Conservation (phyloP, 768 basidiomycete species). For the Chalciporus pseudorubinellus region DNA sequence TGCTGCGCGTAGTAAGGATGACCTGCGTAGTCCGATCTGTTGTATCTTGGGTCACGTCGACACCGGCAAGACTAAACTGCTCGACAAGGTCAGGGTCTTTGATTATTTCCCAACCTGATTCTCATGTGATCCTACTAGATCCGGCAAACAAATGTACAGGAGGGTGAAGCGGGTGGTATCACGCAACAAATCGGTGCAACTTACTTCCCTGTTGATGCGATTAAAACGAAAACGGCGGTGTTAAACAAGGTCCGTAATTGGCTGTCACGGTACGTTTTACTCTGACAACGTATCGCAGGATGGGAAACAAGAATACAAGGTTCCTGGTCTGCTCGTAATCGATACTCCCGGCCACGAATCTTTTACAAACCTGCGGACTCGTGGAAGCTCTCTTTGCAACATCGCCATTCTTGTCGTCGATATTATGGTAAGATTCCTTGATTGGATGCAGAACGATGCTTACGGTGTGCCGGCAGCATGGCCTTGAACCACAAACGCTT, state of each 20-base stretch:
- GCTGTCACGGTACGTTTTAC: not conserved
- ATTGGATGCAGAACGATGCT: not conserved
- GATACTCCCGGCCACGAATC: constrained; percentile 99
- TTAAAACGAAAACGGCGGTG: constrained; percentile 90
- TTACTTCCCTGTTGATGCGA: constrained; percentile 96
- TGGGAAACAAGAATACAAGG: constrained; percentile 86
- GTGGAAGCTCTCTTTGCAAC: constrained; percentile 96
- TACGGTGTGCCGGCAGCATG: constrained; percentile 59
- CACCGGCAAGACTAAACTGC: constrained; percentile 96
- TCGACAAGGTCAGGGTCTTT: constrained; percentile 76
- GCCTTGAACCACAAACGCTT: constrained; percentile 95
- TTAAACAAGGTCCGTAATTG: constrained; percentile 67
- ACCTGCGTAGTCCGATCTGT: constrained; percentile 94
- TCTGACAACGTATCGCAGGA: constrained; percentile 45
- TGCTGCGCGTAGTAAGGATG: constrained; percentile 82
- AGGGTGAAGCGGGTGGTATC: constrained; percentile 99
- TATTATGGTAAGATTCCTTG: constrained; percentile 70
- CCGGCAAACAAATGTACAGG: constrained; percentile 99
- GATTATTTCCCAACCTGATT: not conserved
- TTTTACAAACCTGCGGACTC: constrained; percentile 92
- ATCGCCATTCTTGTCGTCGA: constrained; percentile 99
- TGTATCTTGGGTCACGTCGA: constrained; percentile 99
- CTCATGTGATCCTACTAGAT: constrained; percentile 53
- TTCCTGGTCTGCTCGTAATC: constrained; percentile 93
- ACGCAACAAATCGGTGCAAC: constrained; percentile 99